These are phyloP conservation scores for Cytospora piceae DNA, from an alignment of 2,329 filamentous ascomycete genomes.

Conservation along the genomic window DNA sequence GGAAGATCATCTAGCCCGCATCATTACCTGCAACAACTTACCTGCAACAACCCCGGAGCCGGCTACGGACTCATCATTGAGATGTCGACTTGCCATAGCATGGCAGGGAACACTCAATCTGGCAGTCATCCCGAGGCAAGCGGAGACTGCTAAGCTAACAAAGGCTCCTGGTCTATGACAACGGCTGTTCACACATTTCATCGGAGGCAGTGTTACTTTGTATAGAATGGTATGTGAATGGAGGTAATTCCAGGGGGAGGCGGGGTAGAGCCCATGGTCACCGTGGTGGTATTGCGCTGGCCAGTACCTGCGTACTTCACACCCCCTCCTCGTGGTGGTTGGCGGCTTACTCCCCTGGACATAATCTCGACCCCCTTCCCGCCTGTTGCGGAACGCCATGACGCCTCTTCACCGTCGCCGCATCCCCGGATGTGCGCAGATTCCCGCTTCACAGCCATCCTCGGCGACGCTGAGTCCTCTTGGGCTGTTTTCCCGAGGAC, in stretches of 20 bases:
- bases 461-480: neutral
- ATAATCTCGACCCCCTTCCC: constrained; percentile 7
- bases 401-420: neutral
- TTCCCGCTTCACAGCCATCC: neutral
- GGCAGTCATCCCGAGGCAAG: constrained; percentile 9
- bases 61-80: constrained; percentile 8
- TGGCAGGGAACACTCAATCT: constrained; percentile 16
- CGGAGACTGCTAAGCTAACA: constrained; percentile 3
- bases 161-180: constrained; percentile 10
- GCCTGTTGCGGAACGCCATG: constrained; percentile 3
- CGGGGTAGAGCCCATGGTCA: constrained; percentile 11
- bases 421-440: neutral
- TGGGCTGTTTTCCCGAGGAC: neutral
- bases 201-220: neutral
- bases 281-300: constrained; percentile 12
- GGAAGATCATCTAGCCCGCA: constrained; percentile 12
- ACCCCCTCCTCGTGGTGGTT: neutral
- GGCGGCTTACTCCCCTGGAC: constrained; percentile 9
- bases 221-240: constrained; percentile 6
- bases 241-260: constrained; percentile 8
- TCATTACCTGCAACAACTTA: constrained; percentile 10
- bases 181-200: neutral
- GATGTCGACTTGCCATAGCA: constrained; percentile 6
- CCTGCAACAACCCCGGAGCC: neutral
- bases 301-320: constrained; percentile 10